Evolutionary conservation across 2,329 filamentous ascomycete genomes (phyloP), one percentile per base, ranked within the genome.

Genomic region (Balansia obtecta): DNA sequence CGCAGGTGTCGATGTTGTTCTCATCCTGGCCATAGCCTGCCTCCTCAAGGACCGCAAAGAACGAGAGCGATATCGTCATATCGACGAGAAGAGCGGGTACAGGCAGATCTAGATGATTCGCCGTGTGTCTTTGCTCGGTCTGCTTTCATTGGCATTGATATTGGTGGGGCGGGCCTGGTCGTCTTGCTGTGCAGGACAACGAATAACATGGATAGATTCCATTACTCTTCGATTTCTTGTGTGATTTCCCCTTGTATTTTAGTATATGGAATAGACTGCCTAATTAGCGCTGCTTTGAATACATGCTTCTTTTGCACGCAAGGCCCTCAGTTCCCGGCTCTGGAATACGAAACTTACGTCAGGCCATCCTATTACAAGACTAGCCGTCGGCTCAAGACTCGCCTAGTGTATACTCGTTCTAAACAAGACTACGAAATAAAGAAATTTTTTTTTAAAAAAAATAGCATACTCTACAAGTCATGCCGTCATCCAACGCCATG

Each of bases 31-130:
- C 57, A 81, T 84, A 12, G 82, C 84, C 32, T 88, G 88, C 67
- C 73, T 93, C 43, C 73, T 88, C 59, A 90, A 89, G 74, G 83
- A 88, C 60, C 81, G 86, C 62, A 86, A 85, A 68, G 87, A 93
- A 71, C 79, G 80, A 60, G 82, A 86, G 66, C 76, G 87, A 53
- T 93, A 88, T 70, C 79, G 81, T 52, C 76, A 86, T 61, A 90
- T 93, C 60, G 86, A 91, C 62, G 81, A 88, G 74, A 93, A 93
- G 79, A 78, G 68, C 55, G 79, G 82, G 48, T 68, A 70, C 55
- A 66, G 65, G 53, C 66, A 73, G 48, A 67, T 71, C 33, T 77
- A 77, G 63, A 34, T 12, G 20, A 44, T 8, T 1, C 34, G 3
- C 34, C 15, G 34, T 3, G 12, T 18, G 40, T 11, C 5, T 40